Evolutionary conservation across 257 asterid species (phyloP), one percentile per base, ranked within the genome.

Genomic region (Thymus mandschuricus): DNA sequence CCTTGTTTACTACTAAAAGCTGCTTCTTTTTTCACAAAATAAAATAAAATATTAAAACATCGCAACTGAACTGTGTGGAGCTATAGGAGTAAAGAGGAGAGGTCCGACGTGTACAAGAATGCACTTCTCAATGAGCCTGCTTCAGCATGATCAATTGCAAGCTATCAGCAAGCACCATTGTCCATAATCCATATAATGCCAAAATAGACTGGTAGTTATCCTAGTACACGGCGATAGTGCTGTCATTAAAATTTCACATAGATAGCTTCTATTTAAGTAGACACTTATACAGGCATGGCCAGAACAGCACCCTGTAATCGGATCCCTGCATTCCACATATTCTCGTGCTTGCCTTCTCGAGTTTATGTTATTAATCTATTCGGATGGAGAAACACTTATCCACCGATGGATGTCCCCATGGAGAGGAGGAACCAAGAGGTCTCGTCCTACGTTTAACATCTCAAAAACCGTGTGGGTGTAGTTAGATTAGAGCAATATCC

Each of bases 291-390:
- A 55, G 5, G 9, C 52, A 43, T 27, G 66, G 15, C 29, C 33
- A 1, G 4, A 11, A n/a, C 27, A 15, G 45, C 60, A n/a, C 48
- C 68, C 70, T 13, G 68, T 45, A 33, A 65, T 12, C 21, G 8
- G 71, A 29, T 40, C 54, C n/a, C 63, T 10, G 66, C 71, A 51
- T 49, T 66, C 62, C 58, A 71, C 46, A 33, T 54, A 62, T 66
- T 62, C 27, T 49, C 35, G 3, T 21, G 21, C 45, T 33, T 48
- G 8, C 64, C 64, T 56, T 64, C 41, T 44, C 34, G 64, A 30
- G 35, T 60, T 38, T 52, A 31, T 59, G 57, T 70, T 41, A 5
- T 59, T 41, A 43, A 56, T 60, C 10, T 62, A 70, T 61, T 13
- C 6, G 65, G 62, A 55, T 27, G 8, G 35, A 57, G 38, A 72